Evolutionary conservation across 441 rosid genomes (phyloP).

Genomic region (Cnidoscolus chayamansa): DNA sequence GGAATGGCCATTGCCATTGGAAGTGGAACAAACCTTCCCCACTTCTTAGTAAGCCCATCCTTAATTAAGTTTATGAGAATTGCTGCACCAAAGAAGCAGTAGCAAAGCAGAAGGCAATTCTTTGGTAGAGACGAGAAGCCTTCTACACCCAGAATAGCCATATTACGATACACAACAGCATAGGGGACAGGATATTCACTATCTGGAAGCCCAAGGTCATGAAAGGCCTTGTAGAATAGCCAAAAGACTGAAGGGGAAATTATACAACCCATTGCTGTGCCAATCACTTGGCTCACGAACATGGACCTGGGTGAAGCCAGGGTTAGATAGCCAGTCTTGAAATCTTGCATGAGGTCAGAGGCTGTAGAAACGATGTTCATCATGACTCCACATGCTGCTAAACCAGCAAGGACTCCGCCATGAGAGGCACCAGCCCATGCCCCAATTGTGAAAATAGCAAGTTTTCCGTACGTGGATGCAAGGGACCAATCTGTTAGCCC

Average conservation of each 20-base stretch:
- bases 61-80: slow-evolving; percentile 4
- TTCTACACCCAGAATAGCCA: slow-evolving; percentile 21
- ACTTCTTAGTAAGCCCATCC: slow-evolving; percentile 4
- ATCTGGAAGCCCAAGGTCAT: slow-evolving; percentile 12
- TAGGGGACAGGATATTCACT: slow-evolving; percentile 16
- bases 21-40: slow-evolving; percentile 19
- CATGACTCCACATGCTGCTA: slow-evolving; percentile 24
- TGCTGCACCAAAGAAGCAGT: slow-evolving; percentile 16
- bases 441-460: slow-evolving; percentile 20
- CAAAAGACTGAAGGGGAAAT: slow-evolving; percentile 18
- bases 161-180: slow-evolving; percentile 13
- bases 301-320: slow-evolving; percentile 19
- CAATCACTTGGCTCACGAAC: slow-evolving; percentile 19
- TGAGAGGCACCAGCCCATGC: slow-evolving; percentile 19
- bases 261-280: slow-evolving; percentile 19
- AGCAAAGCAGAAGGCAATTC: slow-evolving; percentile 18
- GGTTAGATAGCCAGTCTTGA: slow-evolving; percentile 17
- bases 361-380: slow-evolving; percentile 19
- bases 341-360: slow-evolving; percentile 21
- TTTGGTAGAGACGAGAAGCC: slow-evolving; percentile 17
- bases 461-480: slow-evolving; percentile 17
- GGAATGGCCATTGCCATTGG: slow-evolving; percentile 25
- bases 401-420: slow-evolving; percentile 17
- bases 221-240: slow-evolving; percentile 17
- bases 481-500: slow-evolving; percentile 20